Conservation (phyloP, 352 stramenopile genomes). For the Pythium vanterpoolii region DNA sequence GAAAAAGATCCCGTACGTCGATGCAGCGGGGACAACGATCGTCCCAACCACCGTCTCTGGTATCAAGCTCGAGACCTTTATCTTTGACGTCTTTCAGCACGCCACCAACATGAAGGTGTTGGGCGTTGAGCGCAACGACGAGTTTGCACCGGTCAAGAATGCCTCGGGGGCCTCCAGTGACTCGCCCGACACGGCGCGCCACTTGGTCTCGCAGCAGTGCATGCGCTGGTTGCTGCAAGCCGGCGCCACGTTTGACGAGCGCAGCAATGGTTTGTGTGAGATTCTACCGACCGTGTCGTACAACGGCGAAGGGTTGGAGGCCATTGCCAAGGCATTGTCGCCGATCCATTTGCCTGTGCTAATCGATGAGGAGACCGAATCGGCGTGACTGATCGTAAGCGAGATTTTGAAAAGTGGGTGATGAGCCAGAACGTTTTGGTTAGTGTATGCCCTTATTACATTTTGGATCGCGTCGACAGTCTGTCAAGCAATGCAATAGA, state of each 20-base stretch:
- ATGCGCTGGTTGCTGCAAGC: slow-evolving; percentile 63
- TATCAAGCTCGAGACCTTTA: slow-evolving; percentile 99
- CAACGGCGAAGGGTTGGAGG: slow-evolving; percentile 76
- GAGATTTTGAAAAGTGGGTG: background rate
- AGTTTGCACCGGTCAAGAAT: slow-evolving; percentile 95
- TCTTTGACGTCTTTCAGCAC: slow-evolving; percentile 98
- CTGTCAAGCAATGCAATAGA: background rate
- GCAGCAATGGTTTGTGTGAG: slow-evolving; percentile 50
- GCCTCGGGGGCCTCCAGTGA: slow-evolving; percentile 62
- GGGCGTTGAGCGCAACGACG: slow-evolving; percentile 88
- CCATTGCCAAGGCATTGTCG: slow-evolving; percentile 40
- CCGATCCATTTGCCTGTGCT: slow-evolving; percentile 42
- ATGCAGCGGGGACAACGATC: slow-evolving; percentile 74
- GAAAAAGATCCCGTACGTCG: slow-evolving; percentile 96
- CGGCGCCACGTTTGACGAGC: slow-evolving; percentile 43
- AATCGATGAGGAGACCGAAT: background rate
- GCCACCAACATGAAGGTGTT: slow-evolving; percentile 92
- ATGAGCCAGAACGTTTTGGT: too few species aligned
- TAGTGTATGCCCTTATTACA: too few species aligned
- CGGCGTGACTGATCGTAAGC: background rate
- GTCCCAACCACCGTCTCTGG: slow-evolving; percentile 88
- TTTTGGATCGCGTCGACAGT: slow-evolving; percentile 6
- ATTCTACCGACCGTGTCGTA: slow-evolving; percentile 88
- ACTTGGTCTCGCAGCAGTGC: slow-evolving; percentile 61
- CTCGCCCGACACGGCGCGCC: slow-evolving; percentile 81